Evolutionary conservation across 805 yeast species (phyloP).

Genomic region (Wickerhamomyces subpelliculosus): DNA sequence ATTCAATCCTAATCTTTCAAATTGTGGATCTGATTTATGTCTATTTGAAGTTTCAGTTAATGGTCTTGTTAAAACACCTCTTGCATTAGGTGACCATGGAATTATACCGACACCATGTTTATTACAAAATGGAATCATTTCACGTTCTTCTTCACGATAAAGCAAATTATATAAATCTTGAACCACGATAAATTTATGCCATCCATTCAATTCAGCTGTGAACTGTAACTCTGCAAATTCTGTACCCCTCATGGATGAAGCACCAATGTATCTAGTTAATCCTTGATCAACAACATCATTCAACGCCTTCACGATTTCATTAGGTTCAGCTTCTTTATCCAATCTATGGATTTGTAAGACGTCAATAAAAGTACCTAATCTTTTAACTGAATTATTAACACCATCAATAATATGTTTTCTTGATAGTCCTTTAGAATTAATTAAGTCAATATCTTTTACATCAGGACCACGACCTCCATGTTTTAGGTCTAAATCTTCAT

Average conservation of each 20-base stretch:
- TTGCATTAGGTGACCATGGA: conserved; percentile 54
- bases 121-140: conserved; percentile 46
- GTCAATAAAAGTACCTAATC: conserved; percentile 38
- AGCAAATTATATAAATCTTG: conserved; percentile 49
- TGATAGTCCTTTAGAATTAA: conserved; percentile 29
- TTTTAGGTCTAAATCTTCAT: conserved; percentile 1
- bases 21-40: conserved; percentile 2
- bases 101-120: conserved; percentile 43
- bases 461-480: not conserved
- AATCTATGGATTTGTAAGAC: conserved; percentile 43
- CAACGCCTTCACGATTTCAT: conserved; percentile 44
- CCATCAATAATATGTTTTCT: conserved; percentile 39
- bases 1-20: conserved; percentile 4
- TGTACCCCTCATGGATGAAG: conserved; percentile 47
- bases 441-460: conserved; percentile 1
- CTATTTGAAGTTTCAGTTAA: conserved; percentile 5
- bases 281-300: conserved; percentile 41
- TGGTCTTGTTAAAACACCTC: conserved; percentile 48
- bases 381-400: conserved; percentile 26
- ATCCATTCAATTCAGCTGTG: conserved; percentile 44
- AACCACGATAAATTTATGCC: conserved; percentile 51
- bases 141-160: conserved; percentile 55
- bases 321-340: conserved; percentile 34
- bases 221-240: conserved; percentile 47
- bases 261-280: conserved; percentile 47